Evolutionary conservation across 2,329 filamentous ascomycete genomes (phyloP), one percentile per base, ranked within the genome.

Genomic region (Colletotrichum abscissum): DNA sequence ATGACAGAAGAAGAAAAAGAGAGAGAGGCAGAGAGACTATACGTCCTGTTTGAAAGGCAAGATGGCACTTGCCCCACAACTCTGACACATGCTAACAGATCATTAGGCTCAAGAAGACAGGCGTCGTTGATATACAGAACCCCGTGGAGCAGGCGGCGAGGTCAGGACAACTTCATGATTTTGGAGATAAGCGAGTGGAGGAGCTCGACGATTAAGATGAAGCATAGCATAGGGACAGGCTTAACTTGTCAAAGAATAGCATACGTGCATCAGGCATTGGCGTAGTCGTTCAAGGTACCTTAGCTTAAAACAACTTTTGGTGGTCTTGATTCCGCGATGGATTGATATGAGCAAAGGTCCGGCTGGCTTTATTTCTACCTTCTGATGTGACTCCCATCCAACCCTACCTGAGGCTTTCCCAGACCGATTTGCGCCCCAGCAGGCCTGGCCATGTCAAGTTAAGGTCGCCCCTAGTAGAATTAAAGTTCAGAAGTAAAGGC

Each of bases 1-100:
- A 98, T 98, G 96, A 97, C 93, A 0, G 87, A 94, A 59, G 95
- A 95, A 76, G 96, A 98, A 84, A 98, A 96, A 82, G 94, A 98
- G 81, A 88, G 94, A 71, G 97, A 99, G 80, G 96, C 95, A 0
- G 96, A 98, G 82, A 90, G 91, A 69, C 83, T 98, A 1, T 98
- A 97, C 84, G 95, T 98, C 14, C 85, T 98, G 3, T 98, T 98
- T 82, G 95, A 98, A 82, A 89, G 94, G 92, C 93, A 84, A 75
- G 84, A 76, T 49, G 16, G 14, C n/a, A 9, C 26, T 19, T 6
- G 30, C 16, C 1, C 26, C 24, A 22, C 35, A 1, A 7, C 26
- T 24, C 11, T 30, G 60, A 7, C 16, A 22, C 12, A 55, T 33
- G 54, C 74, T 76, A 65, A 76, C 60, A 8, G 6, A 26, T 9